Evolutionary conservation across 2,329 filamentous ascomycete species (phyloP).

Genomic region (Penicillium sp.): DNA sequence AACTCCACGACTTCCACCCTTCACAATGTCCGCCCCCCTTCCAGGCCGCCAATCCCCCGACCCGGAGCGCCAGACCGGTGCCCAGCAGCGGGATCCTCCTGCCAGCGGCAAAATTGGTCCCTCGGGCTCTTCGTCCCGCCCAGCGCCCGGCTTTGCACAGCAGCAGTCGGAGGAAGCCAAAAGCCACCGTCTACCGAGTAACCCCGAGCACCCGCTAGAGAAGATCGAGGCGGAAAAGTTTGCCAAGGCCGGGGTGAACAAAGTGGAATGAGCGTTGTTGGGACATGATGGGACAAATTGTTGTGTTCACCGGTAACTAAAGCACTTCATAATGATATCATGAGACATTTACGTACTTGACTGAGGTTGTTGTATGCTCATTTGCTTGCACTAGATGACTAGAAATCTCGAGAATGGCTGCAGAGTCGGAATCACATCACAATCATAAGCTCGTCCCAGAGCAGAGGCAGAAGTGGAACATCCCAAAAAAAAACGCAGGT

Average conservation of each 20-base stretch:
- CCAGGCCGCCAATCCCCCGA: conserved; percentile 74
- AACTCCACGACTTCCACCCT: background rate
- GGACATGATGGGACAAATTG: background rate
- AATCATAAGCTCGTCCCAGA: conserved; percentile 15
- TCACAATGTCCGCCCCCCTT: conserved; percentile 59
- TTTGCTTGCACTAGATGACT: too few relatives aligned
- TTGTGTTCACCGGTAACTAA: too few relatives aligned
- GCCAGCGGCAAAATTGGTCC: conserved; percentile 55
- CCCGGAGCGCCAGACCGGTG: conserved; percentile 64
- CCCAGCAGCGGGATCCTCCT: conserved; percentile 60
- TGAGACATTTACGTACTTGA: background rate
- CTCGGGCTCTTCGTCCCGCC: conserved; percentile 5
- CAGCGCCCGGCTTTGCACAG: conserved; percentile 14
- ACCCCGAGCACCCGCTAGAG: conserved; percentile 43
- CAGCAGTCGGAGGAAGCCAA: conserved; percentile 29
- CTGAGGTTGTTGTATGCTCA: conserved; percentile 7
- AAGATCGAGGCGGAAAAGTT: conserved; percentile 39
- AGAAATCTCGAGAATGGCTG: too few relatives aligned
- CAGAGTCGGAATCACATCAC: conserved; percentile 11
- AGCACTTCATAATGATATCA: background rate
- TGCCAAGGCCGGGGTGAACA: conserved; percentile 16
- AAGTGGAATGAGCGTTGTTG: background rate
- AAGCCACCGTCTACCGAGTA: conserved; percentile 35
- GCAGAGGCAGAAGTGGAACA: conserved; percentile 1
- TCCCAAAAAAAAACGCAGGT: conserved; percentile 1